Conservation (phyloP, 2,329 filamentous ascomycete species). For the Ophiocordyceps robertsii region DNA sequence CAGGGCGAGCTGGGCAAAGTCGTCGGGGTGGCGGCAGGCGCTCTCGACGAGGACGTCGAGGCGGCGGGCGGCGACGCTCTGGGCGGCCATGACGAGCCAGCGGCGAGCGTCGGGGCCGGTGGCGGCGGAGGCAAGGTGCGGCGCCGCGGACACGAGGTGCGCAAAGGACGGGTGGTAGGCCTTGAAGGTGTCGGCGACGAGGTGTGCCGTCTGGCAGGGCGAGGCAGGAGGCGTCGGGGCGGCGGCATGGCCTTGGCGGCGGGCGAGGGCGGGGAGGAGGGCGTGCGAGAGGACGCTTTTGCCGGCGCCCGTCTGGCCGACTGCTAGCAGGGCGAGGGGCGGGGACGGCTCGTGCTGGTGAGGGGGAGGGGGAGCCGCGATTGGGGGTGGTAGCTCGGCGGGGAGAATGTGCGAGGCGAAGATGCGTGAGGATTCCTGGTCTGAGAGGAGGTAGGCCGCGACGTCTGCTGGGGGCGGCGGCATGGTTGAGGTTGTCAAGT, state of each 20-base stretch:
- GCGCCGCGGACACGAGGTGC: conserved; percentile 14
- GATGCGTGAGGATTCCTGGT: neutral
- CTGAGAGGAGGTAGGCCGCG: neutral
- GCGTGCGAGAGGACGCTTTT: conserved; percentile 30
- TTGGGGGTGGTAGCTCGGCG: neutral
- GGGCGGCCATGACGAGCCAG: conserved; percentile 28
- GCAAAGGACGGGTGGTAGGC: conserved; percentile 29
- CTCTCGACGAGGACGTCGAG: conserved; percentile 28
- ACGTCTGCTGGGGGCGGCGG: neutral
- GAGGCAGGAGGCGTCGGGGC: neutral
- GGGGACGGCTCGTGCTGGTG: neutral
- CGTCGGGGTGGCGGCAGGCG: conserved; percentile 28
- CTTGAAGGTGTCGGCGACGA: conserved; percentile 36
- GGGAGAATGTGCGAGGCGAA: neutral
- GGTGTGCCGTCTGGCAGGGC: conserved; percentile 21
- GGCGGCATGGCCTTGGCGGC: neutral
- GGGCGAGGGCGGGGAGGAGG: conserved; percentile 18
- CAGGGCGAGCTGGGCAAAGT: conserved; percentile 22
- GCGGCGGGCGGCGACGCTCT: conserved; percentile 15
- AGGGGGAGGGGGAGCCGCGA: no score
- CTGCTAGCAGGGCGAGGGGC: neutral
- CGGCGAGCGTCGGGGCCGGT: conserved; percentile 26
- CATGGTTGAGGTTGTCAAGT: no score
- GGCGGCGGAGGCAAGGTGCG: conserved; percentile 23
- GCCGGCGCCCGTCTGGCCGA: conserved; percentile 33